Conservation (phyloP, 2,329 filamentous ascomycete genomes). For the Polytolypa hystricis region DNA sequence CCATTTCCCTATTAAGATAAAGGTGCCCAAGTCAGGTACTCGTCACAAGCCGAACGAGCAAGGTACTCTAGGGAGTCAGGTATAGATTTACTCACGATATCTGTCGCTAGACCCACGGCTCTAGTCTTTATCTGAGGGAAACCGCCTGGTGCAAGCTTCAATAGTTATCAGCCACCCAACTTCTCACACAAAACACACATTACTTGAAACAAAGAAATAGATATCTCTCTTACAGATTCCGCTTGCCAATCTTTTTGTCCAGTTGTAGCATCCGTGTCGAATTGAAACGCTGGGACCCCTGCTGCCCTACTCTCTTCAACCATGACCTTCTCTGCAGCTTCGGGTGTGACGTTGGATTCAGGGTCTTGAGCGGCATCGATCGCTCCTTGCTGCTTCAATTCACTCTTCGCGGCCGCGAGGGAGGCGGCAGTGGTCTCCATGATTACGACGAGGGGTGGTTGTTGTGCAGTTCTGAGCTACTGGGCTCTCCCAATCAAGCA, state of each 20-base stretch:
- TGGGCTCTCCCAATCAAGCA: too few species aligned
- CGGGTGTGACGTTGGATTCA: constrained; percentile 53
- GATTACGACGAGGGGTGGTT: too few species aligned
- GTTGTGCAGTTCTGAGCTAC: too few species aligned
- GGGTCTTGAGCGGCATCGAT: constrained; percentile 61
- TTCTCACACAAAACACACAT: too few species aligned
- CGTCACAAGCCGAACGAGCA: not conserved
- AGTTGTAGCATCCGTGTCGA: constrained; percentile 72
- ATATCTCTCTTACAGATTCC: constrained; percentile 54
- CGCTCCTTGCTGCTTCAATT: constrained; percentile 73
- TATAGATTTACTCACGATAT: constrained; percentile 43
- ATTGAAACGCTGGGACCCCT: constrained; percentile 69
- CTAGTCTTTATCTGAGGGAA: constrained; percentile 40
- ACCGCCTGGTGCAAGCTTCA: constrained; percentile 22
- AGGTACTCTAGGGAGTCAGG: not conserved
- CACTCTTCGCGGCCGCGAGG: constrained; percentile 26
- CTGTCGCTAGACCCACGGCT: constrained; percentile 53
- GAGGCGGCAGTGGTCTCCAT: constrained; percentile 7
- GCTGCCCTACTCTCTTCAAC: constrained; percentile 67
- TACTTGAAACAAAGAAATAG: constrained; percentile 4
- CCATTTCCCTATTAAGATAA: constrained; percentile 48
- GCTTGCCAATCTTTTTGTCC: constrained; percentile 78
- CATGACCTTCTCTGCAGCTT: constrained; percentile 61
- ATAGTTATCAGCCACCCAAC: constrained; percentile 1
- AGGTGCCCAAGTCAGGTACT: constrained; percentile 1